These are phyloP conservation scores for Macrolepiota dolichaula DNA, from an alignment of 768 basidiomycete species.

Conservation along the genomic window DNA sequence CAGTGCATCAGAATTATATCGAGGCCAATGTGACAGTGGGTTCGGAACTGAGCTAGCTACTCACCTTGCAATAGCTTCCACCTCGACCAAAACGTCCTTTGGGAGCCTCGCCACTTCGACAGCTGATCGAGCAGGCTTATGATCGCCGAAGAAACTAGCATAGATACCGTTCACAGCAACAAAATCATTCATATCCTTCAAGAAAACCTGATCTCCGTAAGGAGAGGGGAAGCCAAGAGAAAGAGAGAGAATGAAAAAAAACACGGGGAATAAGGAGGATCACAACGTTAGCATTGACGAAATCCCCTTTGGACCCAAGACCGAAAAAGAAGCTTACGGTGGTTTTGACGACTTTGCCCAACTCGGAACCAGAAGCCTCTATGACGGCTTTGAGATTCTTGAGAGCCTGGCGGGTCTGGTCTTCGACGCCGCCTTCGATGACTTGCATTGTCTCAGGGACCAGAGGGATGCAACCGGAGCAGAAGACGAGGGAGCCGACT, in stretches of 20 bases:
- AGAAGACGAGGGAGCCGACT: conserved; percentile 80
- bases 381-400: conserved; percentile 84
- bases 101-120: conserved; percentile 90
- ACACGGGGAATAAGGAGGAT: background rate
- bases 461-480: conserved; percentile 86
- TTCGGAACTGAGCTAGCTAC: conserved; percentile 16
- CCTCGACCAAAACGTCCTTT: conserved; percentile 88
- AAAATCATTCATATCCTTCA: conserved; percentile 93
- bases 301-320: background rate
- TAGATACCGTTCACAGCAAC: conserved; percentile 79
- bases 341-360: conserved; percentile 86
- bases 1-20: background rate
- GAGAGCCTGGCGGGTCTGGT: conserved; percentile 80
- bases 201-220: conserved; percentile 62
- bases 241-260: too few relatives aligned
- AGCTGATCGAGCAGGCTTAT: conserved; percentile 90
- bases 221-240: too few relatives aligned
- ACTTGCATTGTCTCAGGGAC: conserved; percentile 69
- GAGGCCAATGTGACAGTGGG: background rate
- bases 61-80: conserved; percentile 84
- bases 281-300: background rate
- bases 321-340: conserved; percentile 53
- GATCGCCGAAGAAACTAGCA: conserved; percentile 78
- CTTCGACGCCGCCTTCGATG: conserved; percentile 72
- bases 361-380: conserved; percentile 74